These are phyloP conservation scores for Pneumocystis murina DNA, from an alignment of 1,139 yeast species.

Conservation along the genomic window DNA sequence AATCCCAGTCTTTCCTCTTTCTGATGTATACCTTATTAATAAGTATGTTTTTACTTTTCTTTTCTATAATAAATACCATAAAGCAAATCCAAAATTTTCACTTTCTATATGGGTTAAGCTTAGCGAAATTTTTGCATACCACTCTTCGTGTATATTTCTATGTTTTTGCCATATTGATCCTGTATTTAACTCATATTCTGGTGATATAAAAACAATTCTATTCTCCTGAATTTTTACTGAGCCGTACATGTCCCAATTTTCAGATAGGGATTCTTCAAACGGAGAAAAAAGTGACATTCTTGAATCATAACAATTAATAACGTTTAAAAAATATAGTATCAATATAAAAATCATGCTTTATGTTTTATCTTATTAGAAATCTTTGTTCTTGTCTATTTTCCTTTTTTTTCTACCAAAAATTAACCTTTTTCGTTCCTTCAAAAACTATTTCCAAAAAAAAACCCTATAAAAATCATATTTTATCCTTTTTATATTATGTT, in stretches of 20 bases:
- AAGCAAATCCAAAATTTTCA: neutral
- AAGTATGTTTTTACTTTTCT: neutral
- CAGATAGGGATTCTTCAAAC: neutral
- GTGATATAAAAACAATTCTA: neutral
- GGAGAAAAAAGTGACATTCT: neutral
- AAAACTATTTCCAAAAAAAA: neutral
- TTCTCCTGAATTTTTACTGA: neutral
- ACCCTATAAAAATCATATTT: neutral
- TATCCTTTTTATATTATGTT: neutral
- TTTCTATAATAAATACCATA: neutral
- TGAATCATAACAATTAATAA: neutral
- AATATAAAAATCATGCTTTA: neutral
- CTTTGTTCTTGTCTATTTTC: neutral
- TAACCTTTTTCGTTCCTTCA: neutral
- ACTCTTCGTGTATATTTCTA: neutral
- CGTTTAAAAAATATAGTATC: neutral
- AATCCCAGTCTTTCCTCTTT: conserved; percentile 19
- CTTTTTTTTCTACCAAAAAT: neutral
- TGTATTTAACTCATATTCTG: neutral
- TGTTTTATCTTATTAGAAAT: neutral
- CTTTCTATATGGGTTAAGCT: neutral
- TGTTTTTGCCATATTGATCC: neutral
- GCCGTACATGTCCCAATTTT: neutral
- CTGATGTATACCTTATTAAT: conserved; percentile 11
- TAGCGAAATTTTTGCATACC: neutral